Base-by-base conservation (phyloP, 306 rosid genomes). In the Coriaria nepalensis region DNA sequence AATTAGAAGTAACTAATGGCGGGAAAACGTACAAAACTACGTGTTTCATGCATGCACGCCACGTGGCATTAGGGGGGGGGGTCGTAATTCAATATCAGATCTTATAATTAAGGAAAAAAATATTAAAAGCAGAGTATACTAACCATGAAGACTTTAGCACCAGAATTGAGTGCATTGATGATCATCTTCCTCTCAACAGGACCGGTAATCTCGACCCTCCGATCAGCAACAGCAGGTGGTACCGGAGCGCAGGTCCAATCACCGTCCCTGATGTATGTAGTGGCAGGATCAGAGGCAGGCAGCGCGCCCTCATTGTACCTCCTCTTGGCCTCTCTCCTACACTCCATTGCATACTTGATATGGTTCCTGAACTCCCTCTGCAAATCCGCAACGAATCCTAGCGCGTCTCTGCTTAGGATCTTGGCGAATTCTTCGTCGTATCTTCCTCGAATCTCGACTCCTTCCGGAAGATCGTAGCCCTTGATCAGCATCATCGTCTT, bases 61-160 rank as follows among this genome's bases (percentile, higher is more conserved):
- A n/a, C n/a, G n/a, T n/a, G n/a, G n/a, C n/a, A n/a, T n/a, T n/a
- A n/a, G n/a, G n/a, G n/a, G n/a, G n/a, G n/a, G n/a, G n/a, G n/a
- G n/a, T n/a, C n/a, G n/a, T n/a, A n/a, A n/a, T n/a, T n/a, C n/a
- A n/a, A n/a, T n/a, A n/a, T n/a, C n/a, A n/a, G n/a, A n/a, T n/a
- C n/a, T n/a, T n/a, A n/a, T n/a, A n/a, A n/a, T n/a, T n/a, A 55
- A 43, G 12, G 7, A 33, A 43, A 56, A 2, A 5, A 4, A 13
- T 33, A 13, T 41, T 40, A 0, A 45, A 15, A 13, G 34, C 35
- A 12, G 37, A 46, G 29, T 20, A n/a, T 8, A 57, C 32, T 9
- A 0, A 88, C 97, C 97, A 90, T 84, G 52, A 90, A 90, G 43
- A 79, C 92, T 71, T 84, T 81, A 13, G 95, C 97, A 38, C 92